Evolutionary conservation across 768 basidiomycete species (phyloP).

Genomic region (Flagelloscypha sp.): DNA sequence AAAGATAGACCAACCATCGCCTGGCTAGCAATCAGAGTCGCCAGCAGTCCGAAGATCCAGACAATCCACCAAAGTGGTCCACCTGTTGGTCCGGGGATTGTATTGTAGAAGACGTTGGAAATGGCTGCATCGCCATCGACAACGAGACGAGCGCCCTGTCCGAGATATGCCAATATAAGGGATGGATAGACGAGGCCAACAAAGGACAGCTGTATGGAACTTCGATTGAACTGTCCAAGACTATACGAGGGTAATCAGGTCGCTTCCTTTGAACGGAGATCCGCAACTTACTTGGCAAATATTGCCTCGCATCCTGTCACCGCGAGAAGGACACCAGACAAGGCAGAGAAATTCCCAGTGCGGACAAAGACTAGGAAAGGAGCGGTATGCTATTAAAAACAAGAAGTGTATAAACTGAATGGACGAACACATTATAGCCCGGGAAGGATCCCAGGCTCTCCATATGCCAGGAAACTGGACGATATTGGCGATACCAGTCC

Average conservation of each 20-base stretch:
- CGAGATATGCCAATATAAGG: conserved; percentile 58
- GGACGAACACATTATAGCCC: conserved; percentile 46
- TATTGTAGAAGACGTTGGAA: conserved; percentile 50
- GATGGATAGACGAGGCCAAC: conserved; percentile 46
- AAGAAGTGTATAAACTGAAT: background rate
- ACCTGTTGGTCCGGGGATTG: conserved; percentile 49
- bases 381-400: background rate
- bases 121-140: conserved; percentile 40
- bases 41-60: conserved; percentile 55
- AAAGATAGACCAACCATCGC: no score
- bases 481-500: conserved; percentile 53
- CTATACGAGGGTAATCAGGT: conserved; percentile 20
- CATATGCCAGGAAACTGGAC: conserved; percentile 48
- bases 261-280: background rate
- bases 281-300: conserved; percentile 48
- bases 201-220: conserved; percentile 38
- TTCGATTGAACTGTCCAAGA: conserved; percentile 54
- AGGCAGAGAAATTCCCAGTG: conserved; percentile 49
- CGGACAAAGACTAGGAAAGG: conserved; percentile 52
- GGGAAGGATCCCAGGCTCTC: conserved; percentile 59
- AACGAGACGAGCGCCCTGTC: conserved; percentile 61
- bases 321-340: conserved; percentile 56
- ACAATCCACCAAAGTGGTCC: conserved; percentile 59
- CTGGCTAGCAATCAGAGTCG: conserved; percentile 57
- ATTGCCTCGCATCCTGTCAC: conserved; percentile 66